phyloP scores from a whole-genome alignment of 257 asterid species.

The Fraxinus cuspidata region DNA sequence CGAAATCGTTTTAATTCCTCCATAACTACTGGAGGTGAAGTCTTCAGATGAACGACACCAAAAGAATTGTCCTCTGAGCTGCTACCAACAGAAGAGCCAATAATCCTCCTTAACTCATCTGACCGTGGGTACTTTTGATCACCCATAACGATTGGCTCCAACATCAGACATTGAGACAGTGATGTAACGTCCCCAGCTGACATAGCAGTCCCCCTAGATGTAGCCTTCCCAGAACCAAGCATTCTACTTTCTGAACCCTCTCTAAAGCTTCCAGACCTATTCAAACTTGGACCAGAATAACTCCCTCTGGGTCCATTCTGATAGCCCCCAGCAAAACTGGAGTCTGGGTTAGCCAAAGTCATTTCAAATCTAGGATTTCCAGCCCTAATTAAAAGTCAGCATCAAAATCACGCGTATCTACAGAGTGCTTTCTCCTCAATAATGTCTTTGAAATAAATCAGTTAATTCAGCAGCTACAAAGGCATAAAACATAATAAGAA shows the following conservation, averaged over 20 bases:
- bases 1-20: slow-evolving; percentile 74
- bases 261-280: slow-evolving; percentile 79
- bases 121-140: slow-evolving; percentile 55
- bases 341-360: slow-evolving; percentile 71
- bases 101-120: slow-evolving; percentile 69
- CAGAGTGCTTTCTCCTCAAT: slow-evolving; percentile 24
- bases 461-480: slow-evolving; percentile 29
- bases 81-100: slow-evolving; percentile 59
- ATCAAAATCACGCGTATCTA: slow-evolving; percentile 36
- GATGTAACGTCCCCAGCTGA: slow-evolving; percentile 56
- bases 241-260: slow-evolving; percentile 67
- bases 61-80: slow-evolving; percentile 67
- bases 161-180: slow-evolving; percentile 59
- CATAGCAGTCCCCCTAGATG: slow-evolving; percentile 55
- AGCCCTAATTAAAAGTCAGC: slow-evolving; percentile 53
- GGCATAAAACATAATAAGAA: slow-evolving; percentile 25
- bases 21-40: slow-evolving; percentile 57
- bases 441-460: slow-evolving; percentile 10
- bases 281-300: slow-evolving; percentile 62
- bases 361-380: slow-evolving; percentile 76
- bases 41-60: slow-evolving; percentile 60
- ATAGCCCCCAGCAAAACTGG: slow-evolving; percentile 62
- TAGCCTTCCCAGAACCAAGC: slow-evolving; percentile 60
- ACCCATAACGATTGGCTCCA: slow-evolving; percentile 70
- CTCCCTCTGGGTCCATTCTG: slow-evolving; percentile 64